phyloP scores from a whole-genome alignment of 345 rosid genomes.

The Euphorbia tirucalli region DNA sequence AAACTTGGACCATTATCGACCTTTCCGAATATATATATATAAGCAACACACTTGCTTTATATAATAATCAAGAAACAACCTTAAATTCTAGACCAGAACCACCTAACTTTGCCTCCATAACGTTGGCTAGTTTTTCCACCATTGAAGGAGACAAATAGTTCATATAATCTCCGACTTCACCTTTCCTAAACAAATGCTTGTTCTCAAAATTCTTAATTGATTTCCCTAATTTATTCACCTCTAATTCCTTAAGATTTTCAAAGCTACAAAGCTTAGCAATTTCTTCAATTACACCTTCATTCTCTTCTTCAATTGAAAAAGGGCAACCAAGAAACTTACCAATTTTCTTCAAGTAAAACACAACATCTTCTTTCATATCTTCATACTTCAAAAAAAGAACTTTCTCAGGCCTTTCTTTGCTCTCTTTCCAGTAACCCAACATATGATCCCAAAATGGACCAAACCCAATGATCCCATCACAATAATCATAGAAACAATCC shows the following conservation, averaged over 20 bases:
- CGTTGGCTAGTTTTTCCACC: slow-evolving; percentile 6
- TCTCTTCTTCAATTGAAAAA: slow-evolving; percentile 18
- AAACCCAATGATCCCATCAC: slow-evolving; percentile 24
- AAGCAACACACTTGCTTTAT: too few relatives aligned
- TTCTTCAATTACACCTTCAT: slow-evolving; percentile 7
- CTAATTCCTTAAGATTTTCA: slow-evolving; percentile 19
- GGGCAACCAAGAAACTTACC: slow-evolving; percentile 15
- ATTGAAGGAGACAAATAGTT: slow-evolving; percentile 18
- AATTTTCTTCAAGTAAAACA: slow-evolving; percentile 22
- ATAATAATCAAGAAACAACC: not conserved
- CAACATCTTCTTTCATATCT: slow-evolving; percentile 34
- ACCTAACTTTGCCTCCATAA: slow-evolving; percentile 44
- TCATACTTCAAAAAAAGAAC: slow-evolving; percentile 36
- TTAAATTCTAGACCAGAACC: slow-evolving; percentile 52
- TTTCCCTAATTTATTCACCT: slow-evolving; percentile 21
- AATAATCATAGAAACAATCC: slow-evolving; percentile 34
- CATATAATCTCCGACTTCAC: slow-evolving; percentile 16
- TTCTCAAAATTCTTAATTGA: slow-evolving; percentile 9
- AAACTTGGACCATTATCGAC: too few relatives aligned
- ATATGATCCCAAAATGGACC: slow-evolving; percentile 44
- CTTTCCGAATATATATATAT: too few relatives aligned
- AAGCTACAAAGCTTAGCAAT: slow-evolving; percentile 22
- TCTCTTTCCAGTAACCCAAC: slow-evolving; percentile 34
- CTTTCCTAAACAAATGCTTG: slow-evolving; percentile 18
- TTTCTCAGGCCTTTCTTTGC: slow-evolving; percentile 24